Conservation (phyloP, 192 early-diverging fungal genomes). For the Lobosporangium transversale region DNA sequence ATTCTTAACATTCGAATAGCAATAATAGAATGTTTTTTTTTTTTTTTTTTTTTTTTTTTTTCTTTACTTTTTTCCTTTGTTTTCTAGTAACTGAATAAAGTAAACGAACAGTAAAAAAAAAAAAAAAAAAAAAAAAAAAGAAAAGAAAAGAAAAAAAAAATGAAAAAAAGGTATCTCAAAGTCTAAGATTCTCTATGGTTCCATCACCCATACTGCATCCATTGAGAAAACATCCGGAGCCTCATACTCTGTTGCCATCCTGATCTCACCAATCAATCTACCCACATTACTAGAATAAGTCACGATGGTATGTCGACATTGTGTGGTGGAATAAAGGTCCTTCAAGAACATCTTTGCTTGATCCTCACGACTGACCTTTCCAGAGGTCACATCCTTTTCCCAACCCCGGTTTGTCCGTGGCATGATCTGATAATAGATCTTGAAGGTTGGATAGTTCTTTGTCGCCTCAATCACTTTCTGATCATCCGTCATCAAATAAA, state of each 20-base stretch:
- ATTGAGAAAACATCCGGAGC: slow-evolving; percentile 21
- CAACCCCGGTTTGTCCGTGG: slow-evolving; percentile 27
- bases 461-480: slow-evolving; percentile 12
- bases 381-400: background rate
- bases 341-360: slow-evolving; percentile 12
- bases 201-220: slow-evolving; percentile 19
- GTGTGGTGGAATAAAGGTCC: slow-evolving; percentile 17
- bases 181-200: no score
- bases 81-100: no score
- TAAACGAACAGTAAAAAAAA: no score
- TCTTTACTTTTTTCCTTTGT: no score
- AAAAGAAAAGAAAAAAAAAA: no score
- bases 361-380: no score
- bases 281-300: slow-evolving; percentile 35
- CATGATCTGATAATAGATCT: slow-evolving; percentile 13
- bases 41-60: no score
- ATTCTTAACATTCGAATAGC: no score
- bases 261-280: slow-evolving; percentile 17
- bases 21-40: no score
- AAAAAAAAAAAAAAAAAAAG: no score
- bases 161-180: no score
- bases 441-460: slow-evolving; percentile 13
- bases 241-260: slow-evolving; percentile 6
- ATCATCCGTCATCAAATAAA: slow-evolving; percentile 36
- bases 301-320: slow-evolving; percentile 24